Evolutionary conservation across 75 land plant species (phyloP), one percentile per base, ranked within the genome.

Genomic region (Isoetes taiwanensis): DNA sequence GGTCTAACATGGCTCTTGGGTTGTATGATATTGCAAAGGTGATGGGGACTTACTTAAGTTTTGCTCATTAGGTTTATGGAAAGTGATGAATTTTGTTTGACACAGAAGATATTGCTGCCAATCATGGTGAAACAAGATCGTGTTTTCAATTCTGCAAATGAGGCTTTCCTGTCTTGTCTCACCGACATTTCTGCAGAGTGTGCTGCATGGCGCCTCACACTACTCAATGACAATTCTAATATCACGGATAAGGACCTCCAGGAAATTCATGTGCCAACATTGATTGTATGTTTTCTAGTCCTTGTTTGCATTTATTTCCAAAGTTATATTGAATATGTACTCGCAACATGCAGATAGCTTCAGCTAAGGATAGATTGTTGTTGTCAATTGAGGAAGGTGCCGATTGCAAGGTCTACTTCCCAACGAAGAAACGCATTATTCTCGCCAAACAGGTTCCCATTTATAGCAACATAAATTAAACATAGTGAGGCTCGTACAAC

Each of bases 141-240:
- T 10, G 72, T 72, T 26, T 66, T 63, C 14, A 39, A 28, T 46
- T 16, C 40, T 11, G 43, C 33, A 10, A 38, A 53, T 24, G 53
- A 59, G 21, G 40, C 52, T 26, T 30, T 56, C 12, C 16, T 57
- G 6, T 57, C 72, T 11, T 61, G 65, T 6, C 43, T 72, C 28
- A 71, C 67, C 26, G 56, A 28, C 20, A 64, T 72, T 17, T 61
- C 75, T 28, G 72, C 72, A 21, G 28, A 30, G 12, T 72, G 75
- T 72, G 75, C 71, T 60, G 64, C 75, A 34, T 72, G 65, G 65
- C 42, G 75, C 1, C 62, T 72, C 14, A 55, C 72, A 21, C 48
- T 72, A 58, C 39, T 72, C 17, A 72, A 72, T 54, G 75, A 72
- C 52, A 41, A 34, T 38, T 28, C 59, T 19, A 71, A 59, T 11